A percentile compares a stretch with the other conserved stretches of the same genome.
phyloP scores from a whole-genome alignment of 371 early-diverging fungal genomes.

The Apophysomyces ossiformis region DNA sequence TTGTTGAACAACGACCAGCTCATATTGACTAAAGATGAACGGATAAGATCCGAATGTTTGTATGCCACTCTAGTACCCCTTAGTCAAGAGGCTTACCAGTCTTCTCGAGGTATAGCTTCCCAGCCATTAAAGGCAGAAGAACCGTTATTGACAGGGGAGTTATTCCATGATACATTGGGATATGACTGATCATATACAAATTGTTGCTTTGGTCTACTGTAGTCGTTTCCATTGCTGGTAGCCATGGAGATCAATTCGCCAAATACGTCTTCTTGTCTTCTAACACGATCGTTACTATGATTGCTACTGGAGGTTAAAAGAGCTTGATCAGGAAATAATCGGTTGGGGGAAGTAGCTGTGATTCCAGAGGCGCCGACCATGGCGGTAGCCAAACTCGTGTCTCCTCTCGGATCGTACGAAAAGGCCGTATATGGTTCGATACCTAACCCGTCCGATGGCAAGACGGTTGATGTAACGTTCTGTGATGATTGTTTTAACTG shows the following conservation, averaged over 20 bases:
- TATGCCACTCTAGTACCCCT: not conserved
- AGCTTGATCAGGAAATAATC: not conserved
- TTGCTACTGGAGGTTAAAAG: not conserved
- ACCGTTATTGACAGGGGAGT: not conserved
- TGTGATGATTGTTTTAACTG: not conserved
- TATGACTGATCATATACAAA: not conserved
- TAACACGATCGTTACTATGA: not conserved
- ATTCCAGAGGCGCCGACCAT: not conserved
- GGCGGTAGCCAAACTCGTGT: not conserved
- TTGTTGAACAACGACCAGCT: conserved; percentile 58
- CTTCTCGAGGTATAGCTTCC: not conserved
- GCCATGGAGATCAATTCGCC: conserved; percentile 5
- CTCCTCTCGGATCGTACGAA: conserved; percentile 1
- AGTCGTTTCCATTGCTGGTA: not conserved
- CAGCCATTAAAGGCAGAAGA: not conserved
- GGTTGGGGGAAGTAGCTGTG: not conserved
- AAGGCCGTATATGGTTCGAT: not conserved
- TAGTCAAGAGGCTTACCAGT: conserved; percentile 2
- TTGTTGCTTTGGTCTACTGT: not conserved
- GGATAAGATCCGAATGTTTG: conserved; percentile 8
- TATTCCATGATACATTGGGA: not conserved
- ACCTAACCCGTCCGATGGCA: not conserved
- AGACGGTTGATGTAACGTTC: not conserved
- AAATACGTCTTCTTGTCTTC: conserved; percentile 8
- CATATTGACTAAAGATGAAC: conserved; percentile 5